phyloP scores from a whole-genome alignment of 148 eudicot genomes.

The Silene uniflora region DNA sequence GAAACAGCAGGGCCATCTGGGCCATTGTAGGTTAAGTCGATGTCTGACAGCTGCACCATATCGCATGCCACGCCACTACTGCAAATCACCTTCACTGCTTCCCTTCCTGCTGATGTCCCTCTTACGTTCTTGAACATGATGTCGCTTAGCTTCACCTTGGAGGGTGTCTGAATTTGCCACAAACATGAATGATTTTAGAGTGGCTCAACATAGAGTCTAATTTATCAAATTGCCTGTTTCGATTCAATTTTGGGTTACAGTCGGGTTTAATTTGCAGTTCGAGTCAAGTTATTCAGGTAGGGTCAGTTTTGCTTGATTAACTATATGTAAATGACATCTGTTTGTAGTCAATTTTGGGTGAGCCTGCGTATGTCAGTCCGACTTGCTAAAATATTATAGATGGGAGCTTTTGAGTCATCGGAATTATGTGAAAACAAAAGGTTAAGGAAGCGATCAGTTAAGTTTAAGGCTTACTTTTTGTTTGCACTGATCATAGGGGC shows the following conservation, averaged over 20 bases:
- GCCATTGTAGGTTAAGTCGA: constrained; percentile 37
- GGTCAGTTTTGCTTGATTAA: too few relatives aligned
- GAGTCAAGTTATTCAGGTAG: too few relatives aligned
- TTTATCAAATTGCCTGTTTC: neutral
- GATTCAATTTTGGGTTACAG: neutral
- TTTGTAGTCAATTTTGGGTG: too few relatives aligned
- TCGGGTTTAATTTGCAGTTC: too few relatives aligned
- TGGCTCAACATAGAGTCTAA: too few relatives aligned
- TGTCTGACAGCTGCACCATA: constrained; percentile 35
- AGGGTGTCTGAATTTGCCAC: constrained; percentile 27
- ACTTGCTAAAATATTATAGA: too few relatives aligned
- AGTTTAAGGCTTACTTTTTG: constrained; percentile 11
- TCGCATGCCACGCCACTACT: constrained; percentile 37
- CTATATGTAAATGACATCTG: too few relatives aligned
- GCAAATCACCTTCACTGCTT: constrained; percentile 42
- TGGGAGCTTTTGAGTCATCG: too few relatives aligned
- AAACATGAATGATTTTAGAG: neutral
- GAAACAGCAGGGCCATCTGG: constrained; percentile 29
- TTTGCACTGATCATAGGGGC: constrained; percentile 48
- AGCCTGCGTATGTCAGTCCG: too few relatives aligned
- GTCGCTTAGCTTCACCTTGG: constrained; percentile 42
- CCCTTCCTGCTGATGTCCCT: constrained; percentile 31
- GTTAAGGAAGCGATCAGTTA: too few relatives aligned
- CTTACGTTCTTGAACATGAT: constrained; percentile 38
- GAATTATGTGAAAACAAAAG: too few relatives aligned